Evolutionary conservation across 2,329 filamentous ascomycete species (phyloP).

Genomic region (Paecilomyces sp.): DNA sequence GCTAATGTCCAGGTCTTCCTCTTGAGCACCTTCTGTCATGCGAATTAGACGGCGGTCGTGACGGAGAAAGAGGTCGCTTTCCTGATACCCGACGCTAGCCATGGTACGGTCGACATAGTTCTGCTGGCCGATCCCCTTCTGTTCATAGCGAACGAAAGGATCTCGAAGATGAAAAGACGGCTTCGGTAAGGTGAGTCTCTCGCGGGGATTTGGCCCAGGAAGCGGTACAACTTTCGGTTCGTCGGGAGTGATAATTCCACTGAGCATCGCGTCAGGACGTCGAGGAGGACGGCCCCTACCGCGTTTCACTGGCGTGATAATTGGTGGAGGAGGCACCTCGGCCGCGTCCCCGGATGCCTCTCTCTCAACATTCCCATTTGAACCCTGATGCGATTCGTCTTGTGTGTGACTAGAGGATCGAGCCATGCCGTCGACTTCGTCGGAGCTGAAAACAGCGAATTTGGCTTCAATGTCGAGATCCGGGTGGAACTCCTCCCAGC

Average conservation of each 20-base stretch:
- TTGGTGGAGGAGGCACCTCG: slow-evolving; percentile 18
- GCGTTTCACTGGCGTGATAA: slow-evolving; percentile 44
- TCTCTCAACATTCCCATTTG: slow-evolving; percentile 18
- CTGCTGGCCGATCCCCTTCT: slow-evolving; percentile 74
- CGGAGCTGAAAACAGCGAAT: slow-evolving; percentile 70
- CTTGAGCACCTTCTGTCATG: slow-evolving; percentile 54
- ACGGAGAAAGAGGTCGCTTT: slow-evolving; percentile 80
- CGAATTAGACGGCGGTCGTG: slow-evolving; percentile 65
- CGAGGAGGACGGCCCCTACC: slow-evolving; percentile 60
- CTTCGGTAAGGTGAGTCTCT: slow-evolving; percentile 42
- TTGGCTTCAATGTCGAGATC: slow-evolving; percentile 82
- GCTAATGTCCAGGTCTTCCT: slow-evolving; percentile 56
- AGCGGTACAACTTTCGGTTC: slow-evolving; percentile 44
- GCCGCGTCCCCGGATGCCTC: slow-evolving; percentile 36
- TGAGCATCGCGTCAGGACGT: slow-evolving; percentile 54
- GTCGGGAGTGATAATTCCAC: slow-evolving; percentile 52
- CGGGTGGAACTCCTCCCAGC: slow-evolving; percentile 96
- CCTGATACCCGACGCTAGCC: slow-evolving; percentile 93
- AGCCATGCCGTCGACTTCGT: slow-evolving; percentile 73
- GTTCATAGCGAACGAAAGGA: slow-evolving; percentile 53
- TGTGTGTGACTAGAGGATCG: slow-evolving; percentile 41
- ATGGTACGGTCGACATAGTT: slow-evolving; percentile 94
- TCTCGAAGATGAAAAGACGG: slow-evolving; percentile 41
- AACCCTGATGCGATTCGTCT: slow-evolving; percentile 18
- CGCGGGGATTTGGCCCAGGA: slow-evolving; percentile 43